Base-by-base conservation (phyloP, 2,329 filamentous ascomycete genomes). In the Hypoxylon sp. region DNA sequence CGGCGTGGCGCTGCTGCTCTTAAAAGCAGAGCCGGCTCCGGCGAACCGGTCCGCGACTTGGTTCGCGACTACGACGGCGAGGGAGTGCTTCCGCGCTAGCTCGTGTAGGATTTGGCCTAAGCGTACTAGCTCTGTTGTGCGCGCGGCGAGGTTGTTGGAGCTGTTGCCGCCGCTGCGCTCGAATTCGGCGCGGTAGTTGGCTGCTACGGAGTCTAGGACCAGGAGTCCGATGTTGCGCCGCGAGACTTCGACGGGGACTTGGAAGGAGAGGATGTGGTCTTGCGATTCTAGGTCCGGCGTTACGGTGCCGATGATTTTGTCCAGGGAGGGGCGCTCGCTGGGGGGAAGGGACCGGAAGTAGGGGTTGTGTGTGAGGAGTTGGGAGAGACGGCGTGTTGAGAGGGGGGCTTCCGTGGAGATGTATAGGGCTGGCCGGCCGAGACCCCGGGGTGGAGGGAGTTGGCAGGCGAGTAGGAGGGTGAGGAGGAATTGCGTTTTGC, bases 161-260 rank as follows among this genome's bases (percentile, higher is more conserved):
- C 77, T 75, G 64, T 81, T 75, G 64, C 81, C 73, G 67, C 75
- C 78, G 27, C 81, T 79, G 60, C 88, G 85, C 71, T 94, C 91
- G 73, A 94, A 96, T 78, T 98, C 95, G 52, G 93, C 94, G 69
- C 96, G 91, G 79, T 96, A 99, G 79, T 99, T 99, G 64, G 96
- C 94, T 0, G 96, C 94, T 27, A 99, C 91, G 4, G 92, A 97
- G 81, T 99, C 96, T 30, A 99, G 81, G 12, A 98, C 86, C 1
- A 99, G 81, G 1, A 99, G 85, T 1, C 95, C 93, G 55, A 97
- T 84, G 66, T 90, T 85, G 77, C 93, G 89, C 48, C 92, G 88
- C 69, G 87, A 82, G 19, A 97, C 88, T 27, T 94, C 90, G 16
- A 97, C 91, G 1, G 96, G 96, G 5, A 98, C 89, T 78, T 99